Evolutionary conservation across 192 early-diverging fungal species (phyloP), one percentile per base, ranked within the genome.

Genomic region (Linnemannia exigua): DNA sequence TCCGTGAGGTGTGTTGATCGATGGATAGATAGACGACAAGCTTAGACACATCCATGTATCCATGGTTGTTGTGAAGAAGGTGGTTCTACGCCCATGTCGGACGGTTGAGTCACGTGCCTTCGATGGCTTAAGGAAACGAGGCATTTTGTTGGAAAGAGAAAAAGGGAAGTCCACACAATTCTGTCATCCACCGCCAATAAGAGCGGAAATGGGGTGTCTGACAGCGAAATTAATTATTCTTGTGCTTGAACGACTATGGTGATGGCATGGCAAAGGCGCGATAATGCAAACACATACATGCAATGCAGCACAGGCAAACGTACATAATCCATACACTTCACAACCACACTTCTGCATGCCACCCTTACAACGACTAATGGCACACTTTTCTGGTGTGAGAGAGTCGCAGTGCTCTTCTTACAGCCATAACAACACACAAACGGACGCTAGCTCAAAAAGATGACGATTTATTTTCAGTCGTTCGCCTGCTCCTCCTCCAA

Each of bases 121-220:
- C 72, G 70, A 70, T 72, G 77, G 72, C 77, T 79, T 79, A 61
- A 79, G 77, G 77, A 79, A 79, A 72, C 77, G 77, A 79, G 77
- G 77, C 77, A 79, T 79, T 71, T 79, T 61, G 77, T 70, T 79
- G 70, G 72, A 79, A 72, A 79, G 66, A 67, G 70, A 72, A 63
- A 63, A 63, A 63, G 58, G 58, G 58, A 63, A 63, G 58, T 63
- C 58, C 58, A 31, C 54, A 58, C 58, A 63, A 54, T 63, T 63
- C 31, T 63, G 58, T 25, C 15, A 25, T 63, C 58, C 58, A 25
- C 9, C 22, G 5, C 54, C 22, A 58, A 58, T 58, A 58, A 58
- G 22, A 58, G n/a, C 54, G 22, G 54, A 6, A 6, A 11, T 8
- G 11, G n/a, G n/a, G 54, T 25, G 22, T 58, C 22, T 20, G 54